Evolutionary conservation across 2,329 filamentous ascomycete species (phyloP).

Genomic region (Calonectria pseudoturangicola): DNA sequence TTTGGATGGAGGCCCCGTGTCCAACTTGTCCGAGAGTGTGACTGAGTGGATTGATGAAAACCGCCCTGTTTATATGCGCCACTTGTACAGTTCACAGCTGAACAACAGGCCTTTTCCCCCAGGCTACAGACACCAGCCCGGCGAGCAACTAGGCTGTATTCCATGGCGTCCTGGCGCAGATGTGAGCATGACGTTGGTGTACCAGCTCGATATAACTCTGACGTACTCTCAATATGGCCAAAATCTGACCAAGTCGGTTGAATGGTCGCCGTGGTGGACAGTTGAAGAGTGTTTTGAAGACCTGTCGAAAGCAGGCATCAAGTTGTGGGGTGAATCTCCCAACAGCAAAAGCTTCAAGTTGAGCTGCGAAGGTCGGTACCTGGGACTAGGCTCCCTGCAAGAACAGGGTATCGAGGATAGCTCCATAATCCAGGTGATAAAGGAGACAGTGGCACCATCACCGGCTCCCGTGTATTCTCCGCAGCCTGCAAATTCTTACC

Average conservation of each 20-base stretch:
- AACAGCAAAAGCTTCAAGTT: background rate
- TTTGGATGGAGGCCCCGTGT: too few relatives aligned
- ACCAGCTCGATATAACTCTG: background rate
- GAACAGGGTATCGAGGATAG: conserved; percentile 14
- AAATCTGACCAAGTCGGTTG: background rate
- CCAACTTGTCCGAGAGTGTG: background rate
- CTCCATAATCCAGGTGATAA: conserved; percentile 1
- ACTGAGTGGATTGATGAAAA: conserved; percentile 1
- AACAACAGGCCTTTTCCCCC: background rate
- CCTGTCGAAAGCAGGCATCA: background rate
- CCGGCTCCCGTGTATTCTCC: background rate
- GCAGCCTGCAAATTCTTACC: background rate
- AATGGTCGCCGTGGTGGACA: conserved; percentile 30
- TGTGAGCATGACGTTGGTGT: conserved; percentile 11
- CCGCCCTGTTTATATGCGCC: conserved; percentile 27
- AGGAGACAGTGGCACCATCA: background rate
- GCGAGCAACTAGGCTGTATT: background rate
- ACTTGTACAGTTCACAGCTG: conserved; percentile 5
- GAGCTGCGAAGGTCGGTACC: background rate
- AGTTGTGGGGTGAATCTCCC: background rate
- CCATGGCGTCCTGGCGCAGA: conserved; percentile 17
- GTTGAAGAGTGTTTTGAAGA: background rate
- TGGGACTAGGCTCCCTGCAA: background rate
- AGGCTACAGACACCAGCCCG: background rate
- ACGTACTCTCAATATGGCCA: background rate